These are phyloP conservation scores for Osmanthus fragrans DNA, from an alignment of 257 asterid genomes.

Conservation along the genomic window DNA sequence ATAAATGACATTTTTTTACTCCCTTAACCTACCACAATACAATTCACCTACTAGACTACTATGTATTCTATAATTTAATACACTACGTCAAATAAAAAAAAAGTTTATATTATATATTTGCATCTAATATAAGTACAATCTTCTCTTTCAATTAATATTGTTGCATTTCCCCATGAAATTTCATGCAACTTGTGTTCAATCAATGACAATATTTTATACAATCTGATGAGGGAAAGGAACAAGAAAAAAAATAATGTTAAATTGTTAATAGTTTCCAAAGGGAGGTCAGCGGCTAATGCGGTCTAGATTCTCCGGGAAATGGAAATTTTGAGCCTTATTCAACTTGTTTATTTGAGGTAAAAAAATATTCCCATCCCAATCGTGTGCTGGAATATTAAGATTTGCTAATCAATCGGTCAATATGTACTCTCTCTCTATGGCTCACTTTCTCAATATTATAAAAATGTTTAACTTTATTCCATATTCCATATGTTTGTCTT, in stretches of 20 bases:
- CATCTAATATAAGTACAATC: constrained; percentile 21
- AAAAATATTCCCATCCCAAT: constrained; percentile 30
- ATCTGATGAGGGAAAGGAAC: constrained; percentile 33
- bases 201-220: constrained; percentile 28
- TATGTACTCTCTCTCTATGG: constrained; percentile 19
- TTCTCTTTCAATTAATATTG: constrained; percentile 2
- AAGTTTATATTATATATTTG: neutral
- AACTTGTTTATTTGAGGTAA: constrained; percentile 29
- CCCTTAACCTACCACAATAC: no score
- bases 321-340: constrained; percentile 44
- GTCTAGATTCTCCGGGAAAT: constrained; percentile 87
- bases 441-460: constrained; percentile 27
- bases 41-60: no score
- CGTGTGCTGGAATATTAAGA: constrained; percentile 32
- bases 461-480: constrained; percentile 28
- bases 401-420: constrained; percentile 30
- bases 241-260: constrained; percentile 26
- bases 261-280: constrained; percentile 19
- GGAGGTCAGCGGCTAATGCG: constrained; percentile 95
- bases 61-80: no score
- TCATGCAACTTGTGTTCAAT: constrained; percentile 2
- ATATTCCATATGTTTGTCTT: constrained; percentile 55
- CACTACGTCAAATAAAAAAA: no score
- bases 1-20: no score
- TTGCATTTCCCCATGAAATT: constrained; percentile 28